Percentiles rank a stretch among this genome's conserved stretches.
Evolutionary conservation across 805 yeast genomes (phyloP).

Genomic region (Yarrowia sp.): DNA sequence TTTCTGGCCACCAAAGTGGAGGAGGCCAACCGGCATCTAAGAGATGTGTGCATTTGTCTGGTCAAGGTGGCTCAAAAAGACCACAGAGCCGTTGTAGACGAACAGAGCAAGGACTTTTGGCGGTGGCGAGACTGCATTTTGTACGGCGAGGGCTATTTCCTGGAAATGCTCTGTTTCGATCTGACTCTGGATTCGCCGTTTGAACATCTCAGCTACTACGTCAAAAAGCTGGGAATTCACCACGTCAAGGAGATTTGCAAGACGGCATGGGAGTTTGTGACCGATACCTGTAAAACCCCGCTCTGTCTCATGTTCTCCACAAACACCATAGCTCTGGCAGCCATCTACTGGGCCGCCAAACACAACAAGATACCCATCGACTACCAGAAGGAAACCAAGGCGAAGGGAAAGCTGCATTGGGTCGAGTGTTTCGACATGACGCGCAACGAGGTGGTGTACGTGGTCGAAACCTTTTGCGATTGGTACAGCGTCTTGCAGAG

Average conservation of each 20-base stretch:
- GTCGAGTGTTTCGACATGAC: slow-evolving; percentile 37
- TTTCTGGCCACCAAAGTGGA: slow-evolving; percentile 63
- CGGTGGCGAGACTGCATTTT: slow-evolving; percentile 59
- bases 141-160: slow-evolving; percentile 56
- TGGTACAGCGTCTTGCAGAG: slow-evolving; percentile 29
- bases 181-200: slow-evolving; percentile 55
- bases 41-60: slow-evolving; percentile 59
- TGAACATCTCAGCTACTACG: slow-evolving; percentile 41
- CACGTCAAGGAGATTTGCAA: slow-evolving; percentile 44
- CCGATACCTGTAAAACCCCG: slow-evolving; percentile 52
- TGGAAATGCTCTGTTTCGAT: slow-evolving; percentile 59
- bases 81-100: slow-evolving; percentile 53
- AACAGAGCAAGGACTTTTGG: slow-evolving; percentile 58
- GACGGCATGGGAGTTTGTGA: slow-evolving; percentile 51
- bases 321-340: slow-evolving; percentile 51
- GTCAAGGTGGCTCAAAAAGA: slow-evolving; percentile 58
- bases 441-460: slow-evolving; percentile 31
- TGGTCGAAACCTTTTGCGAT: slow-evolving; percentile 30
- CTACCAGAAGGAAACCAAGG: slow-evolving; percentile 32
- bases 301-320: slow-evolving; percentile 49
- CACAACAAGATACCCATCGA: slow-evolving; percentile 30
- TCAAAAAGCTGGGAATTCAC: slow-evolving; percentile 43
- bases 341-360: slow-evolving; percentile 51
- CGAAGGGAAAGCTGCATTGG: slow-evolving; percentile 33
- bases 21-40: slow-evolving; percentile 57